phyloP scores from a whole-genome alignment of 306 rosid genomes.

The Sphenostylis stenocarpa region DNA sequence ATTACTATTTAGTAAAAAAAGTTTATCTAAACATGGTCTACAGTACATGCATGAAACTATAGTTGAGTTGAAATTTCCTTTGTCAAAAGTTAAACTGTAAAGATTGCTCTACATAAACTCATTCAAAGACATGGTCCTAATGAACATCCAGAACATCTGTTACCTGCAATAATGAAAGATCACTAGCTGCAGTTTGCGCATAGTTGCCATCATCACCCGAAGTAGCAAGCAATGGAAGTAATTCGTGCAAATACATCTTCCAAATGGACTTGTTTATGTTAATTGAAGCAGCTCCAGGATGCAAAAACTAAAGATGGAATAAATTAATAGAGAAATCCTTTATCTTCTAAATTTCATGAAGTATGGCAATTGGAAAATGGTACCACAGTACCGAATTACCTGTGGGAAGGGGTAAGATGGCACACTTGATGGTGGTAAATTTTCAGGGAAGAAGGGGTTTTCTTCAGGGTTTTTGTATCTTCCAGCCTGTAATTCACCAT shows the following conservation, averaged over 20 bases:
- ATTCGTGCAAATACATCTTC: slow-evolving; percentile 61
- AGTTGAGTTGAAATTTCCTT: neutral
- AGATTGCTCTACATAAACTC: neutral
- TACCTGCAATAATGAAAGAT: slow-evolving; percentile 90
- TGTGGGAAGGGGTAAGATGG: slow-evolving; percentile 49
- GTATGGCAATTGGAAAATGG: neutral
- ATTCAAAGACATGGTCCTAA: neutral
- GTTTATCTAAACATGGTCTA: neutral
- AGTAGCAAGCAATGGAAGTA: slow-evolving; percentile 64
- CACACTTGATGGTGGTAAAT: slow-evolving; percentile 53
- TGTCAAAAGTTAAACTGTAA: slow-evolving; percentile 12
- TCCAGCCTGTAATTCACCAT: slow-evolving; percentile 67
- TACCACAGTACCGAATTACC: slow-evolving; percentile 42
- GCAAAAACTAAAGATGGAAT: slow-evolving; percentile 53
- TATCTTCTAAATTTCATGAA: neutral
- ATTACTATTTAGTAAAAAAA: neutral
- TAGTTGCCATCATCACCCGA: slow-evolving; percentile 85
- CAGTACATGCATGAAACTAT: neutral
- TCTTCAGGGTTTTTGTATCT: slow-evolving; percentile 81
- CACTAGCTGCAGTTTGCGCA: slow-evolving; percentile 82
- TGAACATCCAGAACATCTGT: neutral
- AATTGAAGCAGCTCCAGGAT: slow-evolving; percentile 65
- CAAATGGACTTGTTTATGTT: slow-evolving; percentile 72
- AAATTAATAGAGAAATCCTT: slow-evolving; percentile 2
- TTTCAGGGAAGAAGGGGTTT: slow-evolving; percentile 69